Base-by-base conservation (phyloP, 148 eudicot genomes). In the Chenopodium formosanum region DNA sequence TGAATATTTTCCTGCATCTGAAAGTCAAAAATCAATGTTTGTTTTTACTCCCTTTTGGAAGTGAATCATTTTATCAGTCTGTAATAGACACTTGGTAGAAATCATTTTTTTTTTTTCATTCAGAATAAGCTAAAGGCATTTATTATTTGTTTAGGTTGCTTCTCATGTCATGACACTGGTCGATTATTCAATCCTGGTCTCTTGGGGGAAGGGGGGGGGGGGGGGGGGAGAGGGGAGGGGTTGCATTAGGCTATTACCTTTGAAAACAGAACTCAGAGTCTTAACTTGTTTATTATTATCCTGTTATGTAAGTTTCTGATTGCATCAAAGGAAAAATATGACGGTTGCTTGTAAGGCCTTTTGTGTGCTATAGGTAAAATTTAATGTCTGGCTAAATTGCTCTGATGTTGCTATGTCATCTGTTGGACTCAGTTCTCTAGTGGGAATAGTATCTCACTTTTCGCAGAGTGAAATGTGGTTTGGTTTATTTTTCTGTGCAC, bases 401-500 rank as follows among this genome's bases (percentile, higher is more conserved):
- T 53, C 31, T 12, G 9, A 70, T 47, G 16, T 67, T 16, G 4
- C 9, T 4, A 44, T 50, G 40, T 7, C 73, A 46, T 78, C 13
- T 66, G 17, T 20, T 47, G 53, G 73, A 3, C 9, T 12, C 13
- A 13, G 12, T 48, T 47, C 23, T 67, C 37, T 79, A 32, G 66
- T 31, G 20, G n/a, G 40, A 40, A 50, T 68, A 20, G 10, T n/a
- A 46, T 32, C 20, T 68, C 72, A 7, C 72, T 68, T 68, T 25
- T 29, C 44, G 2, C 37, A 31, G 34, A 13, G 1, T 68, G 4
- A 31, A 29, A 68, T 6, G 20, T 31, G 32, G 34, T 7, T 68
- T 1, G 20, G 67, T 53, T 68, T 4, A 23, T 82, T 68, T 82
- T 32, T 69, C 60, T 65, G 44, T 34, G 69, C 46, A 68, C n/a